Evolutionary conservation across 371 early-diverging fungal genomes (phyloP), one percentile per base, ranked within the genome.

Genomic region (Mucor velutinosus): DNA sequence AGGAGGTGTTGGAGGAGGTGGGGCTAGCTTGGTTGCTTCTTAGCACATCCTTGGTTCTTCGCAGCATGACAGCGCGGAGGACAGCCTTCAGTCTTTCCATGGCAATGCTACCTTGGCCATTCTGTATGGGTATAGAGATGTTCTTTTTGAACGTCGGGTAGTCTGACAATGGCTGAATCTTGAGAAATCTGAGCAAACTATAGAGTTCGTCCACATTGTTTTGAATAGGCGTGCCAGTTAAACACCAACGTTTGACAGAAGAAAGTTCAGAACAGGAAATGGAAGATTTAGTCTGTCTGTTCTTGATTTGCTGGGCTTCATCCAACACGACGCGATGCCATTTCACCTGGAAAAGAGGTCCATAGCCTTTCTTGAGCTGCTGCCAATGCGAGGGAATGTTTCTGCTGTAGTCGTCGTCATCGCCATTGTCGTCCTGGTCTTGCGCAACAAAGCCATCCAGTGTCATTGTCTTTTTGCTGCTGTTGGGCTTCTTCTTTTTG

Each of bases 241-340:
- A 77, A 58, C 95, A 92, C 92, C 95, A 95, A 55, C 95, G 81
- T 53, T 92, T 89, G 25, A 74, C 73, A 4, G 92, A 80, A 4
- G 73, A 64, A 4, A 97, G 62, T 23, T 71, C 67, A 30, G 82
- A 77, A 51, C 94, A 88, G 5, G 92, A 87, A 39, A 75, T 65
- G 12, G 92, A 87, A 4, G 90, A 71, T 15, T 85, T 79, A 1
- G 96, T 93, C 17, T 76, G 77, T 37, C 82, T 80, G 76, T 95
- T 95, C 70, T 93, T 92, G 51, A 97, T 92, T 23, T 87, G 74
- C 69, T 97, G 98, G 5, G 96, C 96, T 79, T 97, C 98, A 76
- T 97, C 98, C 35, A 84, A 60, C 8, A 85, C 82, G 29, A 85
- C 71, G 41, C 87, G 76, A 57, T 85, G 71, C 87, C 87, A 89